Conservation (phyloP, 2,329 filamentous ascomycete species). For the Cladorrhinum sp. region DNA sequence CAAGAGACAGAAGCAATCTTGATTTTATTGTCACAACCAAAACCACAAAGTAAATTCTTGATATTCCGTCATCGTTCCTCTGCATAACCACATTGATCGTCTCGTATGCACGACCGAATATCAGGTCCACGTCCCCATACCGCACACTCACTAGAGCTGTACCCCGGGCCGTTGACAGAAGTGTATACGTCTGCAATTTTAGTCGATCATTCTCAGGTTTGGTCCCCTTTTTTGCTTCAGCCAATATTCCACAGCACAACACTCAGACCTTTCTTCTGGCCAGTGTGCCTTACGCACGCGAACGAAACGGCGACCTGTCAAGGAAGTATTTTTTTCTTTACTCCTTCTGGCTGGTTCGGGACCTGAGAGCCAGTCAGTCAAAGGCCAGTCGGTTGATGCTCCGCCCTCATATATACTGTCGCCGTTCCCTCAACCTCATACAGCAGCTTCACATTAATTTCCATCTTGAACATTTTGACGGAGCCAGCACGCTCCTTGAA, state of each 20-base stretch:
- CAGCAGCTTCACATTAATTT: background rate
- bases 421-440: background rate
- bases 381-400: too few species aligned
- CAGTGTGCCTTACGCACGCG: background rate
- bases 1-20: background rate
- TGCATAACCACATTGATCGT: background rate
- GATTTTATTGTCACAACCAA: background rate
- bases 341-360: too few species aligned
- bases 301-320: background rate
- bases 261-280: background rate
- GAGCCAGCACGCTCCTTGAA: background rate
- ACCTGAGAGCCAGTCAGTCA: too few species aligned
- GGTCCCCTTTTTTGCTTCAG: background rate
- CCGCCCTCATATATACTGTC: too few species aligned
- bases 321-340: background rate
- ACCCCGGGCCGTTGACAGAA: background rate
- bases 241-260: background rate
- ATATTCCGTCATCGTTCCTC: too few species aligned
- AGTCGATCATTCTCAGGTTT: background rate
- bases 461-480: background rate
- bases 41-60: too few species aligned
- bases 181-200: background rate
- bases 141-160: background rate
- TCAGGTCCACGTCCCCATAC: background rate
- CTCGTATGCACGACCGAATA: background rate